A percentile compares a stretch with the other conserved stretches of the same genome.
Evolutionary conservation across 768 basidiomycete species (phyloP).

Genomic region (Trametes cubensis): DNA sequence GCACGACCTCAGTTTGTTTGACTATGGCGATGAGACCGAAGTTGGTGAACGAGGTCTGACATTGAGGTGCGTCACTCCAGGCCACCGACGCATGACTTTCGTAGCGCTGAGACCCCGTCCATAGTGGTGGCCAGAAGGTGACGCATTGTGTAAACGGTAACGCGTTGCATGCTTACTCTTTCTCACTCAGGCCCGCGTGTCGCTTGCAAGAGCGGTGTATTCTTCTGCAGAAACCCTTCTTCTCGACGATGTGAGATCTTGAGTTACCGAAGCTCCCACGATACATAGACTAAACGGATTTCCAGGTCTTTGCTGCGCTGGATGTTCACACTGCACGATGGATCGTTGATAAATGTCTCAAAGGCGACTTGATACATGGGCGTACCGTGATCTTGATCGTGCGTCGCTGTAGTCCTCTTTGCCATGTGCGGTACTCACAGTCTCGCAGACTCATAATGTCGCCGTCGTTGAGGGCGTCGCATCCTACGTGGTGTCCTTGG

Average conservation of each 20-base stretch:
- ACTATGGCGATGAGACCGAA: too few relatives aligned
- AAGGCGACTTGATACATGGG: slow-evolving; percentile 45
- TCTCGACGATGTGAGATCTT: slow-evolving; percentile 40
- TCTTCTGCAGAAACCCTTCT: slow-evolving; percentile 40
- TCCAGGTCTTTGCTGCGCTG: slow-evolving; percentile 45
- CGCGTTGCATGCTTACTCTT: too few relatives aligned
- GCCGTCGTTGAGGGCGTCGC: slow-evolving; percentile 54
- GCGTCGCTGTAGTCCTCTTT: slow-evolving; percentile 19
- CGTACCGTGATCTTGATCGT: slow-evolving; percentile 53
- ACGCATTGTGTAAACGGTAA: too few relatives aligned
- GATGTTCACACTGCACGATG: slow-evolving; percentile 52
- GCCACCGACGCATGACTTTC: too few relatives aligned
- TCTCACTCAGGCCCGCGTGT: slow-evolving; percentile 39
- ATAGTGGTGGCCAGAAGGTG: too few relatives aligned
- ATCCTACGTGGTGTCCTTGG: slow-evolving; percentile 55
- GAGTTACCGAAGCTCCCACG: background rate
- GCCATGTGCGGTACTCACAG: too few relatives aligned
- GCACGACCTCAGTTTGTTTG: too few relatives aligned
- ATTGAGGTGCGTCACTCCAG: too few relatives aligned
- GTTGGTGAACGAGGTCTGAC: too few relatives aligned
- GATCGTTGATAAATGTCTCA: slow-evolving; percentile 50
- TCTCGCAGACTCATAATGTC: slow-evolving; percentile 49
- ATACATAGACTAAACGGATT: background rate
- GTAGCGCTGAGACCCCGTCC: too few relatives aligned
- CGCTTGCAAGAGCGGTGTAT: slow-evolving; percentile 47